Evolutionary conservation across 768 basidiomycete genomes (phyloP).

Genomic region (Mycena capillaripes): DNA sequence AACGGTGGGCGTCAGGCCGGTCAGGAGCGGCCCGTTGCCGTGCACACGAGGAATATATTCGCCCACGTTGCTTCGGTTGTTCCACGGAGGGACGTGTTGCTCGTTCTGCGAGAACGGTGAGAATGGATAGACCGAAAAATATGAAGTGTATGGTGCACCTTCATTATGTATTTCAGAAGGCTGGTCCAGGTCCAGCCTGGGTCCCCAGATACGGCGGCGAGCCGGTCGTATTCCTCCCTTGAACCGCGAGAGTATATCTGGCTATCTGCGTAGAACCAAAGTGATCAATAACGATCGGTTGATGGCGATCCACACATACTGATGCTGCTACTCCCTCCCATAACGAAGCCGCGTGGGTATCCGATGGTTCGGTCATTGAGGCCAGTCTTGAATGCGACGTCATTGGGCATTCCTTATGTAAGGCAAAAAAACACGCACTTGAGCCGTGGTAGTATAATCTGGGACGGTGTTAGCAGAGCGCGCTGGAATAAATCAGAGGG

Average conservation of each 20-base stretch:
- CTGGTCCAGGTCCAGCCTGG: slow-evolving; percentile 55
- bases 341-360: not conserved
- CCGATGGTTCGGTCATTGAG: not conserved
- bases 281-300: not conserved
- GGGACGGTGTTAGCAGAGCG: too few relatives aligned
- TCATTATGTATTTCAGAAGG: slow-evolving; percentile 35
- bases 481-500: too few relatives aligned
- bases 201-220: slow-evolving; percentile 64
- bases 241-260: slow-evolving; percentile 49
- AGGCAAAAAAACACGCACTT: slow-evolving; percentile 41
- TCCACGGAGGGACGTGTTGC: slow-evolving; percentile 36
- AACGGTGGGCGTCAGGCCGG: not conserved
- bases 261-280: not conserved
- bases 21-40: too few relatives aligned
- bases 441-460: slow-evolving; percentile 50
- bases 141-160: too few relatives aligned
- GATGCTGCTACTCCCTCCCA: not conserved
- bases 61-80: slow-evolving; percentile 47
- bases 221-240: slow-evolving; percentile 65
- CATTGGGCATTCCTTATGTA: too few relatives aligned
- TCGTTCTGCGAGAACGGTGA: not conserved
- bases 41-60: slow-evolving; percentile 43
- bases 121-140: too few relatives aligned
- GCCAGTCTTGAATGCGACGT: not conserved
- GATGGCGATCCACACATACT: not conserved